Conservation (phyloP, 225 moss, liverwort and hornwort genomes). For the Bryum argenteum region DNA sequence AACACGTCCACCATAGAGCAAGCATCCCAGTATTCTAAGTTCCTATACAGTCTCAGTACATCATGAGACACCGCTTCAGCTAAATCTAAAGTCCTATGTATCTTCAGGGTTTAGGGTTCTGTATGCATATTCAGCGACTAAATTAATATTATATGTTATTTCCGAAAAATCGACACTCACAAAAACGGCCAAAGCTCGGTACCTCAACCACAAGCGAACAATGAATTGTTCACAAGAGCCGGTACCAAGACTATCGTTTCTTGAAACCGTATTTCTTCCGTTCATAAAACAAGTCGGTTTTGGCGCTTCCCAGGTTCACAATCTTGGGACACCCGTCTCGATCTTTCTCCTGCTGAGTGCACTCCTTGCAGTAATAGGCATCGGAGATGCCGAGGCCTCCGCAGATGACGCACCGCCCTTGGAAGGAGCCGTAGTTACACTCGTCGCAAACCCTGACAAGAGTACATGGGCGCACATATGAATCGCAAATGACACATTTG, state of each 20-base stretch:
- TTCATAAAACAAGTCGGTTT: slow-evolving; percentile 55
- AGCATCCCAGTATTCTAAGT: slow-evolving; percentile 13
- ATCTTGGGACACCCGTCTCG: slow-evolving; percentile 54
- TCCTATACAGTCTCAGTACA: slow-evolving; percentile 4
- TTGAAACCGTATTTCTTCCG: slow-evolving; percentile 56
- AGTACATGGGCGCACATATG: slow-evolving; percentile 58
- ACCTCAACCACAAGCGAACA: slow-evolving; percentile 10
- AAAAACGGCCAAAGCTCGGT: neutral
- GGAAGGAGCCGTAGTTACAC: slow-evolving; percentile 58
- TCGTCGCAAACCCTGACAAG: slow-evolving; percentile 50
- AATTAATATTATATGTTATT: slow-evolving; percentile 6
- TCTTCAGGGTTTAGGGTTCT: too few species aligned
- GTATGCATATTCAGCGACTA: slow-evolving; percentile 3
- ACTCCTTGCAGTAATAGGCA: slow-evolving; percentile 55
- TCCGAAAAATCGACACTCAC: neutral
- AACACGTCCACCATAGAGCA: slow-evolving; percentile 2
- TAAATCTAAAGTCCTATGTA: slow-evolving; percentile 8
- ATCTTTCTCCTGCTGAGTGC: slow-evolving; percentile 58
- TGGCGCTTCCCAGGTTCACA: slow-evolving; percentile 57
- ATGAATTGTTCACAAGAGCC: neutral
- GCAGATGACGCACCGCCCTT: slow-evolving; percentile 51
- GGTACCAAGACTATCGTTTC: slow-evolving; percentile 36
- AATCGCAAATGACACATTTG: slow-evolving; percentile 47
- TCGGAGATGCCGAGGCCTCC: slow-evolving; percentile 57
- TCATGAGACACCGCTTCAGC: neutral